These are phyloP conservation scores for Candida anutae DNA, from an alignment of 1,139 yeast genomes.

Conservation along the genomic window DNA sequence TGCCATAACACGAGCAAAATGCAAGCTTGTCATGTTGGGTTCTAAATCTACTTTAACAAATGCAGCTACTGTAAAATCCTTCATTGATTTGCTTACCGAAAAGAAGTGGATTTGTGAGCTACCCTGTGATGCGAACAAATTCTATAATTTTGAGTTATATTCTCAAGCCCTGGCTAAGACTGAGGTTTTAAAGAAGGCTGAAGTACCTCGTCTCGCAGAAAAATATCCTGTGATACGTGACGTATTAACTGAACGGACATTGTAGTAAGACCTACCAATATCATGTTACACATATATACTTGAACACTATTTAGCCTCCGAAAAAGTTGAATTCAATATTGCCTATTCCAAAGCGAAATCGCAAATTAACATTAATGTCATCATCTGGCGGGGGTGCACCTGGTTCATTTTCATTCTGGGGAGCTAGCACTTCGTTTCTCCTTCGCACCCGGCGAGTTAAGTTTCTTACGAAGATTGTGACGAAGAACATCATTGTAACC, in stretches of 20 bases:
- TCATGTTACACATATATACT: too few relatives aligned
- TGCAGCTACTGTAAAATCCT: slow-evolving; percentile 50
- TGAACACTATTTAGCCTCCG: too few relatives aligned
- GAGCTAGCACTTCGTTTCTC: slow-evolving; percentile 9
- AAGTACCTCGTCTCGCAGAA: too few relatives aligned
- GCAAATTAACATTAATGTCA: neutral
- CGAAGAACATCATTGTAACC: slow-evolving; percentile 22
- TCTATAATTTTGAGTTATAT: slow-evolving; percentile 22
- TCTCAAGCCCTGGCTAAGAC: too few relatives aligned
- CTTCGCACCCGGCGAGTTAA: slow-evolving; percentile 21
- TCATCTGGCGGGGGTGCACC: slow-evolving; percentile 1
- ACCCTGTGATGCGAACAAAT: slow-evolving; percentile 34
- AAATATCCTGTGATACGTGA: too few relatives aligned
- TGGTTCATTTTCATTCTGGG: slow-evolving; percentile 1
- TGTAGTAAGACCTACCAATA: too few relatives aligned
- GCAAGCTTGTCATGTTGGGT: slow-evolving; percentile 78
- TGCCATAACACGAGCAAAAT: slow-evolving; percentile 84
- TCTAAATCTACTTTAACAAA: slow-evolving; percentile 56
- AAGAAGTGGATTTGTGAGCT: slow-evolving; percentile 60
- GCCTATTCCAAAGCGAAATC: too few relatives aligned
- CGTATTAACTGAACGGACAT: too few relatives aligned
- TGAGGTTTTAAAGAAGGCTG: too few relatives aligned
- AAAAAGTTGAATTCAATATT: too few relatives aligned
- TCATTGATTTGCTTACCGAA: slow-evolving; percentile 51
- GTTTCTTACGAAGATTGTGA: slow-evolving; percentile 22